Conservation (phyloP, 768 basidiomycete genomes). For the Podaxis sp. region DNA sequence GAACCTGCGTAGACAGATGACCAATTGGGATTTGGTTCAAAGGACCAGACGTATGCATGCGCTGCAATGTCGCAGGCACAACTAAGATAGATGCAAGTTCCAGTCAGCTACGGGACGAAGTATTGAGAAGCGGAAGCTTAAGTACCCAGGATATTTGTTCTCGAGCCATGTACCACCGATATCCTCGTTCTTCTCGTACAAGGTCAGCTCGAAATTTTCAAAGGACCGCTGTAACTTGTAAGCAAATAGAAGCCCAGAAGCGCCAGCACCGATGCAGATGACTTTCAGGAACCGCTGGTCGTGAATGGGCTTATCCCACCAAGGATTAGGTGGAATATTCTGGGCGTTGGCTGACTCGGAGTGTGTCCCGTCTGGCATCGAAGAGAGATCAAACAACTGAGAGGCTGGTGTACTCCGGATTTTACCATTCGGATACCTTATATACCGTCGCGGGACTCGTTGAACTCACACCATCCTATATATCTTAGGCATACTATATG, state of each 20-base stretch:
- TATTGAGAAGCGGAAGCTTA: background rate
- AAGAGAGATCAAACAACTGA: too few species aligned
- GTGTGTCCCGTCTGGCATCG: constrained; percentile 7
- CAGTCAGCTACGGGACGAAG: constrained; percentile 15
- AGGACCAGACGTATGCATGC: constrained; percentile 33
- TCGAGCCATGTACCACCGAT: constrained; percentile 36
- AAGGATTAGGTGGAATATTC: background rate
- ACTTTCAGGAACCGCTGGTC: constrained; percentile 28
- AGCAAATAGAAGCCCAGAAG: constrained; percentile 31
- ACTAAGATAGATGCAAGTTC: constrained; percentile 34
- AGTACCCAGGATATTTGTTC: constrained; percentile 24
- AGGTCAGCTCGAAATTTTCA: constrained; percentile 29
- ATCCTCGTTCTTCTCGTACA: constrained; percentile 35
- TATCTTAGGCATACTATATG: too few species aligned
- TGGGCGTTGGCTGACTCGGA: background rate
- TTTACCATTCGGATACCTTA: too few species aligned
- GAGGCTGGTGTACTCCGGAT: too few species aligned
- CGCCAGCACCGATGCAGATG: constrained; percentile 34
- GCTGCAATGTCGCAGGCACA: constrained; percentile 34
- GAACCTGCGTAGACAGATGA: constrained; percentile 31
- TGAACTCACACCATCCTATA: too few species aligned
- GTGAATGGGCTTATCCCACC: constrained; percentile 26
- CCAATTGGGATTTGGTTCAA: constrained; percentile 33
- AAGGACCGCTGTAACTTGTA: constrained; percentile 38
- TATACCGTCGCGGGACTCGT: too few species aligned